Conservation (phyloP, 768 basidiomycete species). For the Mycena sanguinolenta region DNA sequence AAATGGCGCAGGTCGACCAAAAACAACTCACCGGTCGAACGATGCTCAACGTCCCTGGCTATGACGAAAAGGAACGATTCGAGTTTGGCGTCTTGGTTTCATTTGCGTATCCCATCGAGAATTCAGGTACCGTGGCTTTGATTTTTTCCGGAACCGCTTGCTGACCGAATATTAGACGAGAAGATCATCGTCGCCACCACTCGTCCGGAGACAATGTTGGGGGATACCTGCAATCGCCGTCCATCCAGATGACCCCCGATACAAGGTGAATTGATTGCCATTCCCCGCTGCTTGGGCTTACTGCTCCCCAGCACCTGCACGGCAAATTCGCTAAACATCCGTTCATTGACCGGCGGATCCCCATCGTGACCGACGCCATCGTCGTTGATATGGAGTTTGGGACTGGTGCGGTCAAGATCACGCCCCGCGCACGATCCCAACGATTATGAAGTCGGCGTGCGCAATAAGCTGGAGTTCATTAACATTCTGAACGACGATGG, state of each 20-base stretch:
- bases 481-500: conserved; percentile 97
- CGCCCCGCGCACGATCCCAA: conserved; percentile 97
- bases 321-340: conserved; percentile 94
- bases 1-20: conserved; percentile 81
- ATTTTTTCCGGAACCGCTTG: background rate
- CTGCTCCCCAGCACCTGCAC: conserved; percentile 77
- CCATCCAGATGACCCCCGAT: conserved; percentile 92
- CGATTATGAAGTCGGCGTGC: conserved; percentile 93
- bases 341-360: conserved; percentile 87
- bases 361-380: conserved; percentile 89
- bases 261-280: conserved; percentile 65
- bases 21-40: conserved; percentile 90
- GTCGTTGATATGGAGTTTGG: conserved; percentile 96
- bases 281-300: background rate
- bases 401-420: conserved; percentile 99
- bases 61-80: conserved; percentile 94
- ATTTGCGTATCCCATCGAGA: conserved; percentile 94
- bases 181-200: conserved; percentile 95
- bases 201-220: conserved; percentile 98
- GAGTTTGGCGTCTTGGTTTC: conserved; percentile 97
- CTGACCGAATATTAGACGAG: conserved; percentile 69
- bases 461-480: conserved; percentile 92
- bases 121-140: conserved; percentile 69
- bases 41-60: conserved; percentile 91
- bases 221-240: conserved; percentile 98